Evolutionary conservation across 176 grass and related monocot genomes (phyloP).

Genomic region (Juncus effusus): DNA sequence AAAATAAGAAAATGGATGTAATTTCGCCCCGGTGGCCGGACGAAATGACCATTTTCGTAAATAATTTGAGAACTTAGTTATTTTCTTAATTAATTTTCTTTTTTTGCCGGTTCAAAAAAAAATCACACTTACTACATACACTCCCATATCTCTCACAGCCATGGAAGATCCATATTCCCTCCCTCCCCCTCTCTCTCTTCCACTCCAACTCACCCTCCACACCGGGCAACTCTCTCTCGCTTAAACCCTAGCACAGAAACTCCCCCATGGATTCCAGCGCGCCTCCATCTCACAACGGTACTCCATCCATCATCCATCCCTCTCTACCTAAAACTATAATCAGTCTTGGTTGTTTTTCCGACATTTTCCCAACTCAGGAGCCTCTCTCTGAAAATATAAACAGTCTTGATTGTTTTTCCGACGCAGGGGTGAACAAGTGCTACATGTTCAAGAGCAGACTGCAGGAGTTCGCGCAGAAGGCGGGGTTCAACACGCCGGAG

Average conservation of each 20-base stretch:
- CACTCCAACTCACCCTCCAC: no score
- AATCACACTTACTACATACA: no score
- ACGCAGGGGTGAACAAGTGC: constrained; percentile 70
- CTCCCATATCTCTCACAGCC: no score
- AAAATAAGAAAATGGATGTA: no score
- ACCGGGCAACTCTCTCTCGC: background rate
- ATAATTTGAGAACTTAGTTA: no score
- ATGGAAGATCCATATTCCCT: no score
- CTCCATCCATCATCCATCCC: background rate
- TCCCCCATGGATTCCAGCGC: constrained; percentile 14
- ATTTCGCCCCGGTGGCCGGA: no score
- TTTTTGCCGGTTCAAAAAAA: no score
- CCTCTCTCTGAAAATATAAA: background rate
- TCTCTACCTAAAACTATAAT: background rate
- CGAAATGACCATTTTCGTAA: no score
- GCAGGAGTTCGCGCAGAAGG: constrained; percentile 80
- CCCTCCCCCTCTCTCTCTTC: no score
- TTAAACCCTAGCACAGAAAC: constrained; percentile 8
- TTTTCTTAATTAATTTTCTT: no score
- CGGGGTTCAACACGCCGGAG: constrained; percentile 56
- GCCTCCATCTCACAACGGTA: background rate
- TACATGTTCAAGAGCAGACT: constrained; percentile 93
- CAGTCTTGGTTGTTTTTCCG: background rate
- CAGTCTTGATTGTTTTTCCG: background rate
- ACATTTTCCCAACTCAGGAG: background rate